phyloP scores from a whole-genome alignment of 1,284 basidiomycete species.

The Marasmius oreades region DNA sequence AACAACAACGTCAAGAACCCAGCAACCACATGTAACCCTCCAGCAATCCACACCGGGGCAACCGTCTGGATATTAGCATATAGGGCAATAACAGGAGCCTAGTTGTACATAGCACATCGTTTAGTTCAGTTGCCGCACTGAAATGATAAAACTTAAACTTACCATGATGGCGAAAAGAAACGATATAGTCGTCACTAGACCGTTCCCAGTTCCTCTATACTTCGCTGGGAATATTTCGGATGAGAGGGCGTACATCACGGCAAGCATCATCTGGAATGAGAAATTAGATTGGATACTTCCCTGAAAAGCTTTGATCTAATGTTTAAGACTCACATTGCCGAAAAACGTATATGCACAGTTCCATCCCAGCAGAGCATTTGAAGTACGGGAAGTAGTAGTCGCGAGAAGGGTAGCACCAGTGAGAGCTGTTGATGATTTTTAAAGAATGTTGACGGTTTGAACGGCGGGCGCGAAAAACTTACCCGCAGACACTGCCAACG shows the following conservation, averaged over 20 bases:
- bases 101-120: background rate
- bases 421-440: slow-evolving; percentile 40
- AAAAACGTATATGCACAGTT: slow-evolving; percentile 67
- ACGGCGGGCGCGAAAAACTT: slow-evolving; percentile 18
- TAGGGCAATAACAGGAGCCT: slow-evolving; percentile 67
- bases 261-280: slow-evolving; percentile 68
- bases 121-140: background rate
- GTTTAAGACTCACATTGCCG: slow-evolving; percentile 45
- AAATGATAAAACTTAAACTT: slow-evolving; percentile 14
- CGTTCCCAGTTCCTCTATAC: slow-evolving; percentile 71
- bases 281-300: background rate
- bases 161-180: slow-evolving; percentile 66
- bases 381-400: slow-evolving; percentile 62
- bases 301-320: background rate
- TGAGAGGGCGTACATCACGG: slow-evolving; percentile 63
- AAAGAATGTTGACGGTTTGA: slow-evolving; percentile 20
- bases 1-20: slow-evolving; percentile 61
- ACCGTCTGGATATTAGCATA: slow-evolving; percentile 57
- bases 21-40: slow-evolving; percentile 58
- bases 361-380: slow-evolving; percentile 65
- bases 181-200: slow-evolving; percentile 55
- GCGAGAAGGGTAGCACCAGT: slow-evolving; percentile 70
- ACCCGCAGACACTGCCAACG: slow-evolving; percentile 50
- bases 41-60: slow-evolving; percentile 71
- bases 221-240: slow-evolving; percentile 72